Evolutionary conservation across 2,329 filamentous ascomycete genomes (phyloP).

Genomic region (Chalara sp.): DNA sequence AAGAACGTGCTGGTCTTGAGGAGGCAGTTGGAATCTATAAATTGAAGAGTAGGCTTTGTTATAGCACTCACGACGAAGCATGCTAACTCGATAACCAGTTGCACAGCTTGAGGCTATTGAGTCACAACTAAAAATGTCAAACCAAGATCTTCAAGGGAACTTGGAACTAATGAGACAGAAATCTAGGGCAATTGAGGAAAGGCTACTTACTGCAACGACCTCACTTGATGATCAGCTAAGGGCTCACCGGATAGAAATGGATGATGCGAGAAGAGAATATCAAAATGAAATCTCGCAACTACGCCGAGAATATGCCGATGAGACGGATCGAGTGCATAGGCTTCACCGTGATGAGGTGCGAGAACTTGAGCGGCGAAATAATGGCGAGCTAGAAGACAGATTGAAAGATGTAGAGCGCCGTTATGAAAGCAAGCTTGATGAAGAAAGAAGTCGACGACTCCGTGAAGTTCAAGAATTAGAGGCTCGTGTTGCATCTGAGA

Average conservation of each 20-base stretch:
- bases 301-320: slow-evolving; percentile 40
- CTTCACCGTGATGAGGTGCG: slow-evolving; percentile 64
- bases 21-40: slow-evolving; percentile 71
- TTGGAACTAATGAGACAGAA: slow-evolving; percentile 50
- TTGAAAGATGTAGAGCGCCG: slow-evolving; percentile 25
- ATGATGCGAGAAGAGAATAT: slow-evolving; percentile 46
- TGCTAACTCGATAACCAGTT: slow-evolving; percentile 10
- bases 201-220: slow-evolving; percentile 39
- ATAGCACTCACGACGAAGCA: not conserved
- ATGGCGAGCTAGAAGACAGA: slow-evolving; percentile 33
- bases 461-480: slow-evolving; percentile 62
- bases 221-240: slow-evolving; percentile 42
- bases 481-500: slow-evolving; percentile 40
- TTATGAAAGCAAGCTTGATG: slow-evolving; percentile 48
- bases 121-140: slow-evolving; percentile 28
- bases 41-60: slow-evolving; percentile 37
- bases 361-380: slow-evolving; percentile 54
- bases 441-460: slow-evolving; percentile 50
- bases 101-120: slow-evolving; percentile 42
- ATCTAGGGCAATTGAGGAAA: slow-evolving; percentile 27
- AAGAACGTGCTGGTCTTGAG: slow-evolving; percentile 63
- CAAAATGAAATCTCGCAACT: slow-evolving; percentile 50
- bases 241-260: slow-evolving; percentile 44
- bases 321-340: slow-evolving; percentile 51
- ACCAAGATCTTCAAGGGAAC: slow-evolving; percentile 57